Conservation (phyloP, 1,284 basidiomycete species). For the Apiotrichum mycotoxinovorans region DNA sequence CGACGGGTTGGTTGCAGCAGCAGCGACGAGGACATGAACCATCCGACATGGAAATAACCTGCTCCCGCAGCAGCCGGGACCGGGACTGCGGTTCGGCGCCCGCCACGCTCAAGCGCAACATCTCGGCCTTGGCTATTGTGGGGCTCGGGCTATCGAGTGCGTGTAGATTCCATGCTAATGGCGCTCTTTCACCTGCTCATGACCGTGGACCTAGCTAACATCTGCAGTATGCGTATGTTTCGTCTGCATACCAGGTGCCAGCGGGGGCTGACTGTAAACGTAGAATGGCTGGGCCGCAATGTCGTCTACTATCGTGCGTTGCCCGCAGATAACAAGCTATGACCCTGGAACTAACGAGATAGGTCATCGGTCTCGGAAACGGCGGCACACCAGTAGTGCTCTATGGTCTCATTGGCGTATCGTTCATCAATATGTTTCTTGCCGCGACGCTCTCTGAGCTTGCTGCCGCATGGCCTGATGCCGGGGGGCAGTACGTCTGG, state of each 20-base stretch:
- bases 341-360: background rate
- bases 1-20: too few species aligned
- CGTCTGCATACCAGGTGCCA: too few species aligned
- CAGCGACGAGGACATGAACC: too few species aligned
- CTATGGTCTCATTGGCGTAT: conserved; percentile 8
- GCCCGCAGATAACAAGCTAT: too few species aligned
- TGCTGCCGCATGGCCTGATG: conserved; percentile 7
- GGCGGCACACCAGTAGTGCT: conserved; percentile 11
- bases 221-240: too few species aligned
- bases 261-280: background rate
- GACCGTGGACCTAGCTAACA: too few species aligned
- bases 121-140: conserved; percentile 12
- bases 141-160: conserved; percentile 16
- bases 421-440: conserved; percentile 9
- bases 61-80: too few species aligned
- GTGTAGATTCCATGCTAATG: too few species aligned
- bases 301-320: conserved; percentile 10
- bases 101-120: conserved; percentile 17
- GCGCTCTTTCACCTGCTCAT: too few species aligned
- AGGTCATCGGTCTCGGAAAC: conserved; percentile 8
- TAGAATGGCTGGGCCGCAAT: conserved; percentile 13
- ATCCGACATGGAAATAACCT: too few species aligned
- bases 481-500: conserved; percentile 15
- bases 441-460: conserved; percentile 12
- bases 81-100: too few species aligned